Conservation (phyloP, 345 rosid genomes). For the Hibiscus syriacus region DNA sequence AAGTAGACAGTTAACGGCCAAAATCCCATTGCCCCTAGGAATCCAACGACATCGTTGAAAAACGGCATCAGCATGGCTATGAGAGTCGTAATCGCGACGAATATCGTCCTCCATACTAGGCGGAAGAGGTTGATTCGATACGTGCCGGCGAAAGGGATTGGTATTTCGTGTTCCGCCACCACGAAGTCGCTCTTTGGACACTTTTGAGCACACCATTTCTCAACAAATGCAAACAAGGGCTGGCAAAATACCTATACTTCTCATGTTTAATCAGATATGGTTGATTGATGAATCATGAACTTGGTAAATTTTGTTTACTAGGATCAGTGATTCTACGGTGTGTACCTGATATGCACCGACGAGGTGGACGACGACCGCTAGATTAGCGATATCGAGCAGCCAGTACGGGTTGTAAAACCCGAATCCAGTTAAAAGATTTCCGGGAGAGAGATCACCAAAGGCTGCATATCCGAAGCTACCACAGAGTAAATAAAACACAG, state of each 20-base stretch:
- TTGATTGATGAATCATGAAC: background rate
- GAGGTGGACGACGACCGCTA: slow-evolving; percentile 65
- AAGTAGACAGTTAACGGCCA: slow-evolving; percentile 51
- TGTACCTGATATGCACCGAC: slow-evolving; percentile 63
- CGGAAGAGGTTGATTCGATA: slow-evolving; percentile 47
- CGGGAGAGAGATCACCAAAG: slow-evolving; percentile 68
- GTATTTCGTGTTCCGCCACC: slow-evolving; percentile 34
- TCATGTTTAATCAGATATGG: background rate
- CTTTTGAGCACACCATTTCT: slow-evolving; percentile 42
- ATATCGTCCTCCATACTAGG: slow-evolving; percentile 43
- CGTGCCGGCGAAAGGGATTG: slow-evolving; percentile 27
- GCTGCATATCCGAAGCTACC: slow-evolving; percentile 84
- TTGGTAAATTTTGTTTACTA: background rate
- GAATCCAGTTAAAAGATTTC: slow-evolving; percentile 67
- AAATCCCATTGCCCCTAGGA: slow-evolving; percentile 51
- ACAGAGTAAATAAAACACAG: slow-evolving; percentile 57
- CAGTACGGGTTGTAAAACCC: slow-evolving; percentile 74
- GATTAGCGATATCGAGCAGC: slow-evolving; percentile 66
- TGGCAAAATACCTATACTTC: slow-evolving; percentile 44
- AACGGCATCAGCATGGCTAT: slow-evolving; percentile 56
- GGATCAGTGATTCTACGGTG: background rate
- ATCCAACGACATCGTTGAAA: slow-evolving; percentile 47
- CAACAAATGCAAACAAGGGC: slow-evolving; percentile 53
- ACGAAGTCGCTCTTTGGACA: slow-evolving; percentile 40
- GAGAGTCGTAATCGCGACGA: slow-evolving; percentile 32